These are phyloP conservation scores for Chlorella sp. DNA, from an alignment of 139 green algal genomes.

Conservation along the genomic window DNA sequence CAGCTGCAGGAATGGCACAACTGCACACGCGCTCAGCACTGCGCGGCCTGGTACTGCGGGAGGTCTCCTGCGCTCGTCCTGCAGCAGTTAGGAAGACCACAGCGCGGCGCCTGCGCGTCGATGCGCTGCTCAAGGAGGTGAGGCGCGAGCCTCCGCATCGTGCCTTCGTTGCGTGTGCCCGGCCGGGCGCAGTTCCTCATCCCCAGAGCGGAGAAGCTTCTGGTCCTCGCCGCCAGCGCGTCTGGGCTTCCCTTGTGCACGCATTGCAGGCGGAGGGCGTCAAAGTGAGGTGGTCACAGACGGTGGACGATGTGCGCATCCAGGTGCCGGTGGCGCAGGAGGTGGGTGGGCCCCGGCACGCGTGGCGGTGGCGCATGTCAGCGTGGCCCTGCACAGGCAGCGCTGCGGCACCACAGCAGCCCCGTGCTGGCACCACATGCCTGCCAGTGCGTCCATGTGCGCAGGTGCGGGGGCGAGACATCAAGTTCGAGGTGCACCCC, in stretches of 20 bases:
- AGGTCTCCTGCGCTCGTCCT: too few species aligned
- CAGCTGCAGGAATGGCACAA: too few species aligned
- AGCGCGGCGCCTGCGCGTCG: background rate
- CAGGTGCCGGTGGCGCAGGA: background rate
- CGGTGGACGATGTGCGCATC: slow-evolving; percentile 1
- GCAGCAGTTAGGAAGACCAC: background rate
- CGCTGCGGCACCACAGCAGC: background rate
- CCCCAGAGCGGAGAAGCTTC: background rate
- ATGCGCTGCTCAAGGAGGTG: background rate
- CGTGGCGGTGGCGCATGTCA: background rate
- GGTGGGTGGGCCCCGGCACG: background rate
- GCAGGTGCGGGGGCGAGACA: background rate
- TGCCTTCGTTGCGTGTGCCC: background rate
- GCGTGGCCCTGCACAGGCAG: background rate
- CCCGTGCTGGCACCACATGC: background rate
- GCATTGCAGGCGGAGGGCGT: background rate
- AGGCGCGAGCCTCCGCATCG: background rate
- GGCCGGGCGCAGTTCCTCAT: background rate
- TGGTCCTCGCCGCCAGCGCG: background rate
- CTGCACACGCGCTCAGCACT: too few species aligned
- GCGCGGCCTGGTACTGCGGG: too few species aligned
- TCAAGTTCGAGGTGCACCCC: slow-evolving; percentile 13
- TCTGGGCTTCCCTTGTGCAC: background rate
- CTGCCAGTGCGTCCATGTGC: too few species aligned
- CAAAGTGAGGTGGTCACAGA: background rate